Evolutionary conservation across 2,329 filamentous ascomycete genomes (phyloP).

Genomic region (Dothiorella sarmentorum): DNA sequence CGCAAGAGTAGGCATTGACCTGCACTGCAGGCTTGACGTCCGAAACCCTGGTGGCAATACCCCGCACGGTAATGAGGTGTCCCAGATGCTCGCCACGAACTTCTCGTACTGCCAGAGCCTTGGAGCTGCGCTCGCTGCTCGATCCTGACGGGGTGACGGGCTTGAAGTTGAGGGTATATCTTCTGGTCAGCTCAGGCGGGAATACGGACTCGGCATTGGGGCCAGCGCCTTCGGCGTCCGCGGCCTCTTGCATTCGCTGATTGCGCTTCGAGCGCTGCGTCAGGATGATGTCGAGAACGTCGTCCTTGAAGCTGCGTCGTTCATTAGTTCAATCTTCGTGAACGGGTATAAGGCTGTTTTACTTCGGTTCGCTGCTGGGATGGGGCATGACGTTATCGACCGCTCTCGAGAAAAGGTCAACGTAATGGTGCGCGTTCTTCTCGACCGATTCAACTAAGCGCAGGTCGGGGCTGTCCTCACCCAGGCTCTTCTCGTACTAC

Average conservation of each 20-base stretch:
- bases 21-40: conserved; percentile 98
- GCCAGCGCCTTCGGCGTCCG: conserved; percentile 43
- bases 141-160: conserved; percentile 72
- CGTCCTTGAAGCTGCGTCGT: conserved; percentile 77
- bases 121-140: conserved; percentile 55
- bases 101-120: conserved; percentile 83
- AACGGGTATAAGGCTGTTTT: conserved; percentile 33
- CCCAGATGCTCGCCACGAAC: conserved; percentile 91
- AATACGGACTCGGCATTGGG: conserved; percentile 74
- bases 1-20: conserved; percentile 96
- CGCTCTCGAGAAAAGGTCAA: conserved; percentile 84
- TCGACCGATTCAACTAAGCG: conserved; percentile 81
- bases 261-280: conserved; percentile 85
- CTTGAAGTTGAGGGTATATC: conserved; percentile 96
- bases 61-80: conserved; percentile 87
- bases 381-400: conserved; percentile 83
- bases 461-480: conserved; percentile 54
- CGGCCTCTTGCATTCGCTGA: conserved; percentile 58
- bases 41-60: conserved; percentile 91
- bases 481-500: conserved; percentile 72
- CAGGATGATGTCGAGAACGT: conserved; percentile 96
- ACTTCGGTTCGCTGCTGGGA: conserved; percentile 74
- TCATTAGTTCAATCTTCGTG: not conserved
- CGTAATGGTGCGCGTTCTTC: conserved; percentile 89
- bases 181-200: conserved; percentile 83